Evolutionary conservation across 139 green algal species (phyloP), one percentile per base, ranked within the genome.

Genomic region (Ostreobium quekettii): DNA sequence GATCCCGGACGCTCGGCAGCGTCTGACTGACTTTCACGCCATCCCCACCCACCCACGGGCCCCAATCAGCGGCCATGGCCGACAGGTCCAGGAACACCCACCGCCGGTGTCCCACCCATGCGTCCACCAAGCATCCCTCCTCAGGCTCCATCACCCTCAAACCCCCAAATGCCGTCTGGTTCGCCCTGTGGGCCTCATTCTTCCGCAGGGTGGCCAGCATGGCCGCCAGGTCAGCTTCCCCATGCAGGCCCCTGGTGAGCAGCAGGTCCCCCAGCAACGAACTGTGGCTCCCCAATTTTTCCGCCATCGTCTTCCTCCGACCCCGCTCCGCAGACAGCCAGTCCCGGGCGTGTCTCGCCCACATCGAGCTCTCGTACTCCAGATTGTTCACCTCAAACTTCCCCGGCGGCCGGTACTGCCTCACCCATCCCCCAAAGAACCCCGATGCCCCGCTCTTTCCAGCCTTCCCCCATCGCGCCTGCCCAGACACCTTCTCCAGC

Each of bases 31-130:
- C 65, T 39, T 87, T 79, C 29, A 87, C 71, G 7, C 83, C 85
- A 19, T 83, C 76, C 1, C 81, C 81, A 3, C 79, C 83, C 19
- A 89, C 60, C 26, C 77, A 71, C 26, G 85, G 85, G 0, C 85
- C 85, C 83, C 83, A 91, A 47, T 87, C 78, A 35, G 76, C 74
- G 67, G 80, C 78, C 32, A 84, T 48, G 24, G 68, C 65, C 15
- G 72, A 66, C n/a, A 77, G 48, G 67, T 82, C 79, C 19, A 82
- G n/a, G 66, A 81, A 64, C 53, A 76, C 42, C 73, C 76, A 78
- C 1, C 76, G 38, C 6, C 30, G 3, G 24, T 75, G 74, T 1
- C 61, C 63, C 1, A 79, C 71, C 74, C 78, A 83, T 3, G 60
- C 74, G 38, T 78, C 63, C 15, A 85, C 72, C 35, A 80, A 42